Evolutionary conservation across 2,329 filamentous ascomycete genomes (phyloP), one percentile per base, ranked within the genome.

Genomic region (Neonectria faginata): DNA sequence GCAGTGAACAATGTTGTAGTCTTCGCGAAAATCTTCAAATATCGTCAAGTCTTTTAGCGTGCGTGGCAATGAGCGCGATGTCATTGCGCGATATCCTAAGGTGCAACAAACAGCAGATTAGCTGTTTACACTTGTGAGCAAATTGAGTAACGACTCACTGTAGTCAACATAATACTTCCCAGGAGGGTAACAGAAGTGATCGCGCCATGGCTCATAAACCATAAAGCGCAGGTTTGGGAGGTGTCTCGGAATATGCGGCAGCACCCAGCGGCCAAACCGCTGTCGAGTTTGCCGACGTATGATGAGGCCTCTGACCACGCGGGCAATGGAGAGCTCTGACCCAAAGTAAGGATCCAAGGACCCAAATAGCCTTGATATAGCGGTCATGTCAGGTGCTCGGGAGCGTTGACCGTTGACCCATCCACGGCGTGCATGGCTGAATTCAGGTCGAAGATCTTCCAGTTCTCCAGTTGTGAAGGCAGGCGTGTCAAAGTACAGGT

Each of bases 11-110:
- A 33, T 16, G 18, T 8, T 51, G 20, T 60, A 29, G 6, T 31
- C n/a, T 27, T 58, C 54, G 22, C 48, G 48, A 29, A 62, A 45
- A n/a, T 62, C 55, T n/a, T 59, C 54, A 12, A 62, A 62, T 10
- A 59, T 10, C 12, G 29, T 39, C 5, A 62, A 25, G 47, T 22
- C 44, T 5, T 50, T 47, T 14, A 62, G 54, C 3, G 27, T 47
- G 1, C 16, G n/a, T 14, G 60, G 60, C 36, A 5, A 53, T 11
- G 11, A n/a, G 18, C 4, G 5, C 18, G 25, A n/a, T n/a, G 31
- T 8, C 16, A 62, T 8, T 14, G 9, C 33, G 16, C 16, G 7
- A 25, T 27, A 4, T 5, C 20, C 52, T 39, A 10, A 8, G 10
- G 9, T 6, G 18, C 20, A 18, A 20, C 7, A 29, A 31, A 25